Percentiles rank a stretch among this genome's conserved stretches.
These are phyloP conservation scores for Ascosphaera apis DNA, from an alignment of 2,329 filamentous ascomycete genomes.

Conservation along the genomic window DNA sequence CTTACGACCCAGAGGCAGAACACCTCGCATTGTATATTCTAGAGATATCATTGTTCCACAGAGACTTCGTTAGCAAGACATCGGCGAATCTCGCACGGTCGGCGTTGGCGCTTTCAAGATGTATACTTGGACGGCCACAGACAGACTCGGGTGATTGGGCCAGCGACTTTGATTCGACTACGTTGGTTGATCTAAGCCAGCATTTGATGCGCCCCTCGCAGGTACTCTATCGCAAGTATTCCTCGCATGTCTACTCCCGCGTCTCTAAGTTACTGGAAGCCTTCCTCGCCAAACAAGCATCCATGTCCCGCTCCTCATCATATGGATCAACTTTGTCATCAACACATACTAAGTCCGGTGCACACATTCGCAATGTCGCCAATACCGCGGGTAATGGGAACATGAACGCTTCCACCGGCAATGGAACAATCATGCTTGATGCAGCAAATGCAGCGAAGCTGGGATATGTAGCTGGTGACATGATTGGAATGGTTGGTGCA, in stretches of 20 bases:
- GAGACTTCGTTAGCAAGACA: conserved; percentile 82
- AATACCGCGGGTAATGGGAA: too few relatives aligned
- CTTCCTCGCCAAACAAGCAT: conserved; percentile 41
- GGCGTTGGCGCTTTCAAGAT: conserved; percentile 64
- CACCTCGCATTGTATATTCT: conserved; percentile 87
- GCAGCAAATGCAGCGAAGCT: too few relatives aligned
- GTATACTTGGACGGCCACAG: conserved; percentile 62
- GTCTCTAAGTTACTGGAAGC: conserved; percentile 41
- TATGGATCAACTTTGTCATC: conserved; percentile 20
- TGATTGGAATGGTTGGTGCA: too few relatives aligned
- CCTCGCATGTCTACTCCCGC: conserved; percentile 38
- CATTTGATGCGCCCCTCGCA: conserved; percentile 43
- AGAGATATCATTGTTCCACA: conserved; percentile 88
- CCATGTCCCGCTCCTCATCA: conserved; percentile 24
- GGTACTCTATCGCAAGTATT: conserved; percentile 45
- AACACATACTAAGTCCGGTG: conserved; percentile 15
- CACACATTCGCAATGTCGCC: conserved; percentile 8
- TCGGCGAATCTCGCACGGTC: conserved; percentile 80
- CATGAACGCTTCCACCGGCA: background rate
- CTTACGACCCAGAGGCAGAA: conserved; percentile 67
- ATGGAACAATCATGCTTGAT: conserved; percentile 11
- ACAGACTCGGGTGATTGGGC: conserved; percentile 55
- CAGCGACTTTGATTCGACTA: conserved; percentile 27
- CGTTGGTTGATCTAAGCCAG: conserved; percentile 38
- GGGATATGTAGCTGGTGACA: too few relatives aligned